Evolutionary conservation across 164 flowering plant species (phyloP), one percentile per base, ranked within the genome.

Genomic region (Cinnamomum micranthum): DNA sequence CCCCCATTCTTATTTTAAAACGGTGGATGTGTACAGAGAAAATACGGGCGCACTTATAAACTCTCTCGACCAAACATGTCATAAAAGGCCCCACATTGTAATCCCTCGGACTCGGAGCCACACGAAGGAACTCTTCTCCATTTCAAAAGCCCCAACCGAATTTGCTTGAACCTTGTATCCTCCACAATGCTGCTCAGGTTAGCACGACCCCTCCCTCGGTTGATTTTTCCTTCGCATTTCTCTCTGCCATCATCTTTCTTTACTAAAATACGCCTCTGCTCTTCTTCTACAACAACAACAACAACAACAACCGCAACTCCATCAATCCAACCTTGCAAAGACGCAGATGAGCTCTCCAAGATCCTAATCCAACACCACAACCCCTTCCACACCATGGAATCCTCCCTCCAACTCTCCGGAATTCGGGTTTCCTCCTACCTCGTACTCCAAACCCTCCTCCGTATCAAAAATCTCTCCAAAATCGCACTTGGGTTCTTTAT

Each of bases 301-400:
- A 70, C 66, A 55, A 13, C 76, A 59, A n/a, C n/a, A n/a, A n/a
- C n/a, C n/a, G n/a, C n/a, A n/a, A 73, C 71, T 5, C 19, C 60
- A 77, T 31, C 78, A 2, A 80, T 85, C 70, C 77, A 87, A 59
- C 87, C 83, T 20, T 91, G 94, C 14, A 68, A 70, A 25, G 95
- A 91, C 63, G 97, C 95, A 27, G 94, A 96, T 33, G 47, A 77
- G 70, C 69, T 96, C 41, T 77, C 97, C 75, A 77, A 80, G 52
- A 76, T 96, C 68, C 83, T 96, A 47, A 82, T 91, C 74, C 83
- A 83, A 60, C 95, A 92, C 77, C 97, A 93, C 90, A 91, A 95
- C 84, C 98, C 99, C 3, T 93, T 84, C 76, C 98, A 95, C 82
- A 70, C 89, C 77, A 84, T 88, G 89, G 98, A 93, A 71, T 89